Evolutionary conservation across 225 moss, liverwort and hornwort genomes (phyloP), one percentile per base, ranked within the genome.

Genomic region (Bryum argenteum): DNA sequence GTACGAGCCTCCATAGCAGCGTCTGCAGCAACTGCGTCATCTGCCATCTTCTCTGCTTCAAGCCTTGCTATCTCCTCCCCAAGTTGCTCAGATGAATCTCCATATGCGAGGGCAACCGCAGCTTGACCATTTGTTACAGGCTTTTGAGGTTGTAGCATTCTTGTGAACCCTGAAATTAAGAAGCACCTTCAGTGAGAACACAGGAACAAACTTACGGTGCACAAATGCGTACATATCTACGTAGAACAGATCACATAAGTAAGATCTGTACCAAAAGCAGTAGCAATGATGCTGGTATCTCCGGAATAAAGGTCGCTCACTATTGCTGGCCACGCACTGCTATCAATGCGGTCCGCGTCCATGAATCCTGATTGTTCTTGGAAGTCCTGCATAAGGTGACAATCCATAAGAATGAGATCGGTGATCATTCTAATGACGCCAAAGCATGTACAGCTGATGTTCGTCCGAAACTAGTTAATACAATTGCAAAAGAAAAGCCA

Each of bases 11-110:
- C 91, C 77, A 91, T 69, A 10, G 81, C 84, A 80, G 90, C 83
- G 87, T 99, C 89, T 73, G 94, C 92, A 15, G 86, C 82, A 72
- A 97, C 97, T 57, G 97, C 97, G 69, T 90, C 89, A 58, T 94
- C 97, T 60, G 97, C 97, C 82, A 97, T 82, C 57, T 80, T 84
- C 61, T 97, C 97, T 52, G 94, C 97, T 84, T 97, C 90, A 59
- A 97, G 76, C 84, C 97, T 89, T 43, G 94, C 85, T 39, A 94
- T 70, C 70, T 97, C 97, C 63, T 94, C 97, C 62, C 81, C 90
- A 28, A 97, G 85, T 54, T 86, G 84, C 73, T 90, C 94, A 81
- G 94, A 82, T 22, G 88, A 84, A 63, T 94, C 97, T 50, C 97
- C 97, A 22, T 92, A 84, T 28, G 89, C 83, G 44, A 97, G 97